Evolutionary conservation across 306 rosid species (phyloP), one percentile per base, ranked within the genome.

Genomic region (Pueraria montana): DNA sequence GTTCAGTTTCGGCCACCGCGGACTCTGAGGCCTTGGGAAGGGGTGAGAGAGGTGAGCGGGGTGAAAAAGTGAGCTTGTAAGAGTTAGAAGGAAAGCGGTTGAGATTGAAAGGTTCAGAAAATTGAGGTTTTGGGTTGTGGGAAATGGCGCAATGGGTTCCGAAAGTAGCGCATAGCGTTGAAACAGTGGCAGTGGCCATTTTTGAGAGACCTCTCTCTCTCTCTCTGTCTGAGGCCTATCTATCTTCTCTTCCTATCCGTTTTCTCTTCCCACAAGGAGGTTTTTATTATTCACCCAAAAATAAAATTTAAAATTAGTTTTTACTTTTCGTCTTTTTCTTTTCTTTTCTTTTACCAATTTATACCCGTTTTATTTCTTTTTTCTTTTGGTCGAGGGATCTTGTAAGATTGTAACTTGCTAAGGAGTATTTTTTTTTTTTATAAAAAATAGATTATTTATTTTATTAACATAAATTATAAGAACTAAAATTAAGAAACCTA

Each of bases 131-230:
- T 0, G 66, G 86, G 65, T 55, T 84, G 11, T 59, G 78, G 4
- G 94, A 84, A 92, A 94, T 17, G 53, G 77, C 59, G 86, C 92
- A 92, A 8, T 88, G 92, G 79, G 91, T 18, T 3, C 91, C 69
- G 66, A 94, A 88, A 26, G 91, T 73, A 81, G 97, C 70, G 84
- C 90, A 96, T 3, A 91, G 66, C 1, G 82, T 68, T 8, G 97
- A 90, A 72, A 91, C 88, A 27, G 93, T 81, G 0, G 90, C 55
- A n/a, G 98, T 89, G 2, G 98, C 97, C 98, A 94, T 94, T 20
- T 11, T 50, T 50, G 77, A 82, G 52, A 74, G 81, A 64, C 72
- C 65, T 46, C 62, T 26, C 74, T 24, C 84, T 76, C 76, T 11
- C 32, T 52, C 46, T 20, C 48, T 53, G 2, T 13, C 71, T 16